These are phyloP conservation scores for Saturnispora serradocipensis DNA, from an alignment of 805 yeast genomes.

Conservation along the genomic window DNA sequence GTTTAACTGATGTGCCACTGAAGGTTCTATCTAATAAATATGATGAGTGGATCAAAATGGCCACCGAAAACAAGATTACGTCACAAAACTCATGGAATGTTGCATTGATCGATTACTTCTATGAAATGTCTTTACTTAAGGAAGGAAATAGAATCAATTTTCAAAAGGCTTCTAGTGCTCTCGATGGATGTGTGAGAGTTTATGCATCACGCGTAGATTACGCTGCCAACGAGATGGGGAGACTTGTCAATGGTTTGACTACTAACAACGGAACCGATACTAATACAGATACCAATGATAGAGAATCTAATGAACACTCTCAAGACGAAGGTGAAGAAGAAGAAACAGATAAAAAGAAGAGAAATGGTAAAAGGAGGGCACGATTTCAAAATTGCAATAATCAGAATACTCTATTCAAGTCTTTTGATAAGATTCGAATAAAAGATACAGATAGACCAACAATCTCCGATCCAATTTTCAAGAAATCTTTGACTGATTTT, in stretches of 20 bases:
- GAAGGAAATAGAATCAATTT: constrained; percentile 79
- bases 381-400: background rate
- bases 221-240: constrained; percentile 84
- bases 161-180: constrained; percentile 82
- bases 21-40: constrained; percentile 38
- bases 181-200: constrained; percentile 92
- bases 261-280: constrained; percentile 16
- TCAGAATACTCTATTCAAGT: background rate
- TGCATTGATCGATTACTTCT: constrained; percentile 85
- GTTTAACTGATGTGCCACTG: background rate
- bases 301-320: constrained; percentile 15
- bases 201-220: constrained; percentile 88
- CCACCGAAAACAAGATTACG: constrained; percentile 77
- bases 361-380: constrained; percentile 16
- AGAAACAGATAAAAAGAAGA: constrained; percentile 15
- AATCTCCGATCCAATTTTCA: constrained; percentile 47
- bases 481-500: constrained; percentile 45
- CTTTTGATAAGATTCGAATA: constrained; percentile 32
- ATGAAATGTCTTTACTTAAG: constrained; percentile 64
- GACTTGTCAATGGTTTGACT: constrained; percentile 38
- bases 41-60: constrained; percentile 76
- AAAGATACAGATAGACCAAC: constrained; percentile 43
- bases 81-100: constrained; percentile 83
- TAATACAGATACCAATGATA: constrained; percentile 11
- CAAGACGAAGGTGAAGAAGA: constrained; percentile 15